Conservation (phyloP, 495 filamentous ascomycete species). For the Margaritispora aquatica region DNA sequence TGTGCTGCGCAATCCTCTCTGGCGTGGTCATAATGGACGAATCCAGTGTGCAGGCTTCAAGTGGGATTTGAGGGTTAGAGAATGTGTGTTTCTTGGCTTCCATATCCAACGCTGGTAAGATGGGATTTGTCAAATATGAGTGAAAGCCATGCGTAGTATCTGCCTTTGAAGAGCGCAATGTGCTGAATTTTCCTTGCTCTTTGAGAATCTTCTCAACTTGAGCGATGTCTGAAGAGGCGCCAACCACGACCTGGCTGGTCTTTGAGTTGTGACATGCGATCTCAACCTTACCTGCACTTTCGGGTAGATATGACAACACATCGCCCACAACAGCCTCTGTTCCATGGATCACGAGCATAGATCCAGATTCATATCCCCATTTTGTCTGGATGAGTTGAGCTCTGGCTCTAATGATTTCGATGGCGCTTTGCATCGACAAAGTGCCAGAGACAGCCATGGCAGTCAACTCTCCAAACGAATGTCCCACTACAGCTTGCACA, state of each 20-base stretch:
- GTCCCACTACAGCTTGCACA: conserved; percentile 38
- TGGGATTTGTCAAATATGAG: not conserved
- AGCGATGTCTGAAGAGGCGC: not conserved
- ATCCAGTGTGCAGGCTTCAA: not conserved
- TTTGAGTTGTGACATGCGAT: conserved; percentile 1
- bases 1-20: not conserved
- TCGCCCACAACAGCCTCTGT: not conserved
- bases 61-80: not conserved
- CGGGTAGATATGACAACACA: not conserved
- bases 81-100: not conserved
- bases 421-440: conserved; percentile 28
- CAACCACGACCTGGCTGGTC: not conserved
- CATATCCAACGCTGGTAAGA: not conserved
- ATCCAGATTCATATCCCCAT: conserved; percentile 37
- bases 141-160: conserved; percentile 1
- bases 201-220: not conserved
- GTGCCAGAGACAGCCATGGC: conserved; percentile 34
- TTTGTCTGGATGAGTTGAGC: conserved; percentile 30
- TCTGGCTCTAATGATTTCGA: conserved; percentile 33
- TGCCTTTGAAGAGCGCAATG: not conserved
- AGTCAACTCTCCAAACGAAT: conserved; percentile 45
- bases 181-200: not conserved
- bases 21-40: not conserved
- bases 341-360: conserved; percentile 27
- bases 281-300: not conserved